Evolutionary conservation across 139 green algal species (phyloP).

Genomic region (Auxenochlorella pyrenoidosa): DNA sequence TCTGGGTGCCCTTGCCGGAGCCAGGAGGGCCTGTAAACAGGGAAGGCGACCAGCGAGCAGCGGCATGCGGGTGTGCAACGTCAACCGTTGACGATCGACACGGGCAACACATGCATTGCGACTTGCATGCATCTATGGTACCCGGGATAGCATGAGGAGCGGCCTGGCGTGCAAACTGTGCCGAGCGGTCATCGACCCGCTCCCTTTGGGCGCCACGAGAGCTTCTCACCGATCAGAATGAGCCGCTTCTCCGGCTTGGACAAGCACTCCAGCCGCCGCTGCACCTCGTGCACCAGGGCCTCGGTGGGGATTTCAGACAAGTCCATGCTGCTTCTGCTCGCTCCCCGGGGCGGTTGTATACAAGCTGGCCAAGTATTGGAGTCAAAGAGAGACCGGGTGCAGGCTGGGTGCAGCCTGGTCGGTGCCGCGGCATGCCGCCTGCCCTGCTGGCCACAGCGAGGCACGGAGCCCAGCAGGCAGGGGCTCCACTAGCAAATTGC

Average conservation of each 20-base stretch:
- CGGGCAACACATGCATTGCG: background rate
- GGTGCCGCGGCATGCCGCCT: no score
- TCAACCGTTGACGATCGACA: background rate
- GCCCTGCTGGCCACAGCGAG: no score
- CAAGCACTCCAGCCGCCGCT: conserved; percentile 89
- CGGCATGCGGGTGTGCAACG: background rate
- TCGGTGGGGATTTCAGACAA: conserved; percentile 81
- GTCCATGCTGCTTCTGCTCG: conserved; percentile 47
- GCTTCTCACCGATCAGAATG: conserved; percentile 89
- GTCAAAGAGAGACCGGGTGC: no score
- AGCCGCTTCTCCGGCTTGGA: conserved; percentile 96
- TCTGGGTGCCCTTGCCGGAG: conserved; percentile 95
- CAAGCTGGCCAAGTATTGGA: no score
- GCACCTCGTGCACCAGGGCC: conserved; percentile 90
- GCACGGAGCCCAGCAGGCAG: no score
- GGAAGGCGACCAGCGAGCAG: background rate
- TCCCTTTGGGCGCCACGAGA: background rate
- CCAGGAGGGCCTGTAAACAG: conserved; percentile 82
- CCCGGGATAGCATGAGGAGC: background rate
- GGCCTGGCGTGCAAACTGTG: background rate
- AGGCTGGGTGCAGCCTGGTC: no score
- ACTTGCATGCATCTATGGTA: background rate
- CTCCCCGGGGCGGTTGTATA: no score
- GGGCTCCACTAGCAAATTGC: no score
- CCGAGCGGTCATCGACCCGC: background rate